Conservation (phyloP, 495 filamentous ascomycete species). For the Thermochaetoides thermophila region DNA sequence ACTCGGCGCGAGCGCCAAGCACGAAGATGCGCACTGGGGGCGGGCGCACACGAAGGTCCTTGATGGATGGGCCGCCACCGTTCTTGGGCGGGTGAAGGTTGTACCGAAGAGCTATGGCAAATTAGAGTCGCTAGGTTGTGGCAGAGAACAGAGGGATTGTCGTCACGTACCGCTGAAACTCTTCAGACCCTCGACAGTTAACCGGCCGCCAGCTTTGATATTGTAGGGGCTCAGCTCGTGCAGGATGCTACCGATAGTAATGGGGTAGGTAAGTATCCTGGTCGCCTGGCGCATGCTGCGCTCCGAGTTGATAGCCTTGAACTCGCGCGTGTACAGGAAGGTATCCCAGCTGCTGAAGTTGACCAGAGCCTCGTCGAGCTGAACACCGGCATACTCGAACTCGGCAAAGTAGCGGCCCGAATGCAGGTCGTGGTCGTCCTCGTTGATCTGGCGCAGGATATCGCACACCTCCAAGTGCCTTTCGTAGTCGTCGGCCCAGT, state of each 20-base stretch:
- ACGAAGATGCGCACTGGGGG: constrained; percentile 87
- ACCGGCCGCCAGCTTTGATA: constrained; percentile 50
- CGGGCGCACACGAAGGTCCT: constrained; percentile 64
- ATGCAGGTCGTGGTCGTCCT: constrained; percentile 91
- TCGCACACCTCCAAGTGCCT: constrained; percentile 86
- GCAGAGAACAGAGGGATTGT: too few relatives aligned
- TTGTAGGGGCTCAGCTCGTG: constrained; percentile 89
- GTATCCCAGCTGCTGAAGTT: constrained; percentile 99
- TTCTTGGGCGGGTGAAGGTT: constrained; percentile 74
- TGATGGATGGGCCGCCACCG: constrained; percentile 59
- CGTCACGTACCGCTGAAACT: constrained; percentile 65
- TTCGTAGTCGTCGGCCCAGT: constrained; percentile 93
- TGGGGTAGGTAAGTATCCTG: constrained; percentile 79
- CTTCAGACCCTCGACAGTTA: constrained; percentile 80
- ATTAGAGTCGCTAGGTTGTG: too few relatives aligned
- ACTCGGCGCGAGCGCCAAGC: constrained; percentile 88
- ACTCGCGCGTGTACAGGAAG: constrained; percentile 77
- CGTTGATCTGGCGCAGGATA: constrained; percentile 77
- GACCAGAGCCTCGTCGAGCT: constrained; percentile 79
- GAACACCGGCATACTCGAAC: constrained; percentile 74
- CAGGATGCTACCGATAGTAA: constrained; percentile 78
- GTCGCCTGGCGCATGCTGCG: constrained; percentile 82
- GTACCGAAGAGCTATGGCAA: constrained; percentile 64
- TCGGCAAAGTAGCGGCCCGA: constrained; percentile 87
- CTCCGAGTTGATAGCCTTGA: constrained; percentile 75